Evolutionary conservation across 192 early-diverging fungal species (phyloP), one percentile per base, ranked within the genome.

Genomic region (Coemansia sp.): DNA sequence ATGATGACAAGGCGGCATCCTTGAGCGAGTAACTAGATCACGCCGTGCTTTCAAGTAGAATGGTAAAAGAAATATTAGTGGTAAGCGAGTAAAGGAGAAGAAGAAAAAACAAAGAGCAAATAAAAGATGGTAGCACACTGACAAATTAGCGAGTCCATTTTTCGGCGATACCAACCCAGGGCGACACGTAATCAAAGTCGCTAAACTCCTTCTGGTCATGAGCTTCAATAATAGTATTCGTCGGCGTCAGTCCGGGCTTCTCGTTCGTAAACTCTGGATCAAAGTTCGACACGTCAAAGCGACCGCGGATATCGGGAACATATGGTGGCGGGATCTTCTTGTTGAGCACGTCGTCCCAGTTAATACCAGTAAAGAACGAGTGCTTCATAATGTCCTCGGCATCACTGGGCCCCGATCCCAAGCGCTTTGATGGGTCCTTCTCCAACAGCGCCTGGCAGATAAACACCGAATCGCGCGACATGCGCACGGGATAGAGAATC

Each of bases 261-360:
- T 98, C 96, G 39, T 86, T 85, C n/a, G 97, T 99, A 68, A 99
- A 99, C 84, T 99, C 96, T 19, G 90, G 88, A 70, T 99, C 97
- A 91, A 99, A 99, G 89, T 98, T 98, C 38, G 95, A 97, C 12
- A 92, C 91, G 70, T 99, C 97, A 15, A 92, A 89, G 57, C 90
- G 85, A 25, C 86, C 68, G 43, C 72, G 76, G 58, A 99, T 90
- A 41, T 87, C 89, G 20, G 97, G 97, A 29, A 88, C 89, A 77
- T 92, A 99, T 7, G 95, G 95, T n/a, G 96, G 94, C 5, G 92
- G 83, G 9, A 95, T 89, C 62, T 88, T 84, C 74, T 95, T 92
- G 59, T 91, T 84, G n/a, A 96, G 77, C 70, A 98, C 92, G 45
- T 92, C 97, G 68, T 98, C 93, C 96, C 96, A 99, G 76, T 96